These are phyloP conservation scores for Gomphus bonarii DNA, from an alignment of 1,284 basidiomycete genomes.

Conservation along the genomic window DNA sequence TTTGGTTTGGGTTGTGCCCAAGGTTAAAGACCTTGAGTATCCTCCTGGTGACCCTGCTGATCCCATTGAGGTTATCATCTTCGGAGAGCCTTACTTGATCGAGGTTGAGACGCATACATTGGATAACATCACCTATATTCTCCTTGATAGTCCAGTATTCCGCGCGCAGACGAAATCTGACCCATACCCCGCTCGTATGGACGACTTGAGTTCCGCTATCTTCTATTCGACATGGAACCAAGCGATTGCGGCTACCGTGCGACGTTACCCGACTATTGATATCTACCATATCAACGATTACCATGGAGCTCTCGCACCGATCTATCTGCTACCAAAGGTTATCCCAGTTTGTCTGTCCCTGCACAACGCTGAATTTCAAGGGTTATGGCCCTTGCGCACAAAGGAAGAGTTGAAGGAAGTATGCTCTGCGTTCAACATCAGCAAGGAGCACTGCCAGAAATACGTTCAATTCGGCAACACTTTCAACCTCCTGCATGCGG, in stretches of 20 bases:
- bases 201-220: constrained; percentile 88
- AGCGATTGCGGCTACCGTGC: constrained; percentile 82
- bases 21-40: constrained; percentile 89
- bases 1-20: constrained; percentile 85
- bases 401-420: constrained; percentile 98
- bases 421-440: constrained; percentile 92
- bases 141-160: constrained; percentile 90
- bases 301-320: constrained; percentile 81
- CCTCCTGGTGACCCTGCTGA: constrained; percentile 83
- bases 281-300: constrained; percentile 89
- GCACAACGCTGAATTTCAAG: constrained; percentile 94
- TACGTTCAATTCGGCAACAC: constrained; percentile 96
- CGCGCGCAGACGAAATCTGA: constrained; percentile 90
- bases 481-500: constrained; percentile 88
- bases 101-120: constrained; percentile 86
- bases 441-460: constrained; percentile 89
- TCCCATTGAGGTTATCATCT: constrained; percentile 91
- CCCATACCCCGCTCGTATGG: constrained; percentile 92
- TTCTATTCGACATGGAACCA: constrained; percentile 98
- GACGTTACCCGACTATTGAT: constrained; percentile 76
- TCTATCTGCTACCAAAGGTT: constrained; percentile 85
- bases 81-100: constrained; percentile 88
- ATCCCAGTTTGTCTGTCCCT: constrained; percentile 85
- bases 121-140: constrained; percentile 90
- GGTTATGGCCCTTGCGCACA: constrained; percentile 87